phyloP scores from a whole-genome alignment of 2,329 filamentous ascomycete species.

The Didymella keratinophila region DNA sequence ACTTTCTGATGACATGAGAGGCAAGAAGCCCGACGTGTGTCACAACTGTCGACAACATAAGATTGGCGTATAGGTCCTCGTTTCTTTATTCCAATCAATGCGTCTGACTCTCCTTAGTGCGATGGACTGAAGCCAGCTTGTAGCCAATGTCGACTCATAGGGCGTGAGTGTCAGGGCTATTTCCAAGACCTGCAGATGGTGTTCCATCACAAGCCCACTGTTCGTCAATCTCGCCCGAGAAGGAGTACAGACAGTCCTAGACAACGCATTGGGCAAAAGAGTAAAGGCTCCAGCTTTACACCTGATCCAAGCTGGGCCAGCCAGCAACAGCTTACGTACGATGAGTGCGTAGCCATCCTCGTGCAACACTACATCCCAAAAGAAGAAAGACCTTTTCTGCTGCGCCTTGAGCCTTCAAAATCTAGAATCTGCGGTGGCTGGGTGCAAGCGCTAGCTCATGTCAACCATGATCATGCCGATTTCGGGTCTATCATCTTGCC shows the following conservation, averaged over 20 bases:
- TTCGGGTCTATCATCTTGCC: slow-evolving; percentile 3
- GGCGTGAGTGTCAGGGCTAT: slow-evolving; percentile 8
- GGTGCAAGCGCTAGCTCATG: slow-evolving; percentile 14
- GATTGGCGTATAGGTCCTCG: slow-evolving; percentile 1
- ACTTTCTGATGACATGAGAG: slow-evolving; percentile 4
- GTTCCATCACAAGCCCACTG: slow-evolving; percentile 7
- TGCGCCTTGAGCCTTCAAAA: slow-evolving; percentile 8
- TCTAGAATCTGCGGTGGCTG: slow-evolving; percentile 17
- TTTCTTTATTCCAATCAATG: neutral
- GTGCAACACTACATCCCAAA: slow-evolving; percentile 15
- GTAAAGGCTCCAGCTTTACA: neutral
- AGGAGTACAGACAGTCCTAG: neutral
- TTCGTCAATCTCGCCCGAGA: neutral
- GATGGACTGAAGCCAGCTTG: slow-evolving; percentile 7
- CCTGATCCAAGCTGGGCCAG: no score
- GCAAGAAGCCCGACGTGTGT: slow-evolving; percentile 12
- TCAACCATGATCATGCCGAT: slow-evolving; percentile 5
- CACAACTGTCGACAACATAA: slow-evolving; percentile 12
- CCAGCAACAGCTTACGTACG: slow-evolving; percentile 1
- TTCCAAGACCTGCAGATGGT: slow-evolving; percentile 6
- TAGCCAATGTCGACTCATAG: slow-evolving; percentile 8
- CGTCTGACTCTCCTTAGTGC: slow-evolving; percentile 3
- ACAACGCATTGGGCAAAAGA: neutral
- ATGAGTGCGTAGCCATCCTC: slow-evolving; percentile 9
- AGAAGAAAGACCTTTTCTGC: slow-evolving; percentile 10